These are phyloP conservation scores for Mycosarcoma maydis DNA, from an alignment of 1,284 basidiomycete species.

Conservation along the genomic window DNA sequence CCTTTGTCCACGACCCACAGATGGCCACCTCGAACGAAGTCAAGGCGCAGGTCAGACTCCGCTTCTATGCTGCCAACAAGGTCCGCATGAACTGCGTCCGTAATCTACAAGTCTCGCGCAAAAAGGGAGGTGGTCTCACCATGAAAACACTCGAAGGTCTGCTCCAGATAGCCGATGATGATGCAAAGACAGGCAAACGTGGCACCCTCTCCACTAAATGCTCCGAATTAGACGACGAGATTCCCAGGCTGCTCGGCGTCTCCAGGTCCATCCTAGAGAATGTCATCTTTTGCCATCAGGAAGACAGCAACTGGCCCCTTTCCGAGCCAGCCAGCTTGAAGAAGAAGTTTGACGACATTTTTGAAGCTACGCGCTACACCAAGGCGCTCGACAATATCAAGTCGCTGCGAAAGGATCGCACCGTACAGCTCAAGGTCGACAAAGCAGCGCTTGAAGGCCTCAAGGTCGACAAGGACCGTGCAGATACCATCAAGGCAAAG, in stretches of 20 bases:
- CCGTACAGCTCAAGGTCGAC: slow-evolving; percentile 89
- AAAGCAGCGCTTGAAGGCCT: slow-evolving; percentile 85
- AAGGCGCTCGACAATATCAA: slow-evolving; percentile 97
- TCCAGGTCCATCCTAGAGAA: slow-evolving; percentile 97
- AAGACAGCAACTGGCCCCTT: slow-evolving; percentile 98
- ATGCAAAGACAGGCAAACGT: slow-evolving; percentile 71
- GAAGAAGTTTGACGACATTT: slow-evolving; percentile 99
- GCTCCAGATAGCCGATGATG: slow-evolving; percentile 77
- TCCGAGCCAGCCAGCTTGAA: slow-evolving; percentile 89
- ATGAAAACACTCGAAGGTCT: slow-evolving; percentile 99
- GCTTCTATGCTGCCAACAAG: slow-evolving; percentile 85
- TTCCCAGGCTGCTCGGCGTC: slow-evolving; percentile 84
- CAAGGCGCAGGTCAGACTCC: slow-evolving; percentile 94
- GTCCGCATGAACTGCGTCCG: slow-evolving; percentile 85
- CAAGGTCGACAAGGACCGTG: slow-evolving; percentile 83
- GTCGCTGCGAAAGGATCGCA: slow-evolving; percentile 78
- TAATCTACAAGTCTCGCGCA: slow-evolving; percentile 90
- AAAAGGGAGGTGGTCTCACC: slow-evolving; percentile 76
- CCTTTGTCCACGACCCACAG: slow-evolving; percentile 94
- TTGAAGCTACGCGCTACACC: slow-evolving; percentile 87
- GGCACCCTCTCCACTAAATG: slow-evolving; percentile 62
- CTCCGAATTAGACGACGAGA: slow-evolving; percentile 88
- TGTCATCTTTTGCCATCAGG: slow-evolving; percentile 99
- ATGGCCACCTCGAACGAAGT: slow-evolving; percentile 99
- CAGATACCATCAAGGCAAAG: slow-evolving; percentile 72